Conservation (phyloP, 176 grass and related monocot genomes). For the Aegilops umbellulata region DNA sequence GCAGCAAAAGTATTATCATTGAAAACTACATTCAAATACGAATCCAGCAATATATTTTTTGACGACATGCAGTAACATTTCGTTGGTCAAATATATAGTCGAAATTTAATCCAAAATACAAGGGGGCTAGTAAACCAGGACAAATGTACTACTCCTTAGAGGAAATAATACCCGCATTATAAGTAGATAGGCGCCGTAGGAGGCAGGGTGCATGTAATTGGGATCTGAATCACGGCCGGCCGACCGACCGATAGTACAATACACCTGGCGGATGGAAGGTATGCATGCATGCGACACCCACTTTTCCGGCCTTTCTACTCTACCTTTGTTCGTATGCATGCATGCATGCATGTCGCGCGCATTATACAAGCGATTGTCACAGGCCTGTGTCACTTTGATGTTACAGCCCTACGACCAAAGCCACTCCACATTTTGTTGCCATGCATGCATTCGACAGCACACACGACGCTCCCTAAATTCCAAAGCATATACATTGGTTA, state of each 20-base stretch:
- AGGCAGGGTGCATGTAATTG: background rate
- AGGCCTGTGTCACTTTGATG: background rate
- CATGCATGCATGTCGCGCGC: background rate
- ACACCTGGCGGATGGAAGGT: constrained; percentile 7
- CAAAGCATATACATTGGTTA: background rate
- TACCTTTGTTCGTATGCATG: background rate
- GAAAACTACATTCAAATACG: too few relatives aligned
- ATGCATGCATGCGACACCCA: background rate
- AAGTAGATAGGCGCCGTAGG: background rate
- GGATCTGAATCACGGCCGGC: background rate
- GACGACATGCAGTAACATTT: too few relatives aligned
- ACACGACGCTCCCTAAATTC: background rate
- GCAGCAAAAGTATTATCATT: too few relatives aligned
- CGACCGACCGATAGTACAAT: background rate
- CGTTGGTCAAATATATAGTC: too few relatives aligned
- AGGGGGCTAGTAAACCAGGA: too few relatives aligned
- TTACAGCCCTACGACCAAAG: background rate
- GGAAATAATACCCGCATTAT: too few relatives aligned
- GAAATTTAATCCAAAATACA: too few relatives aligned
- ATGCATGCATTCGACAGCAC: background rate
- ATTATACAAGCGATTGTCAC: background rate
- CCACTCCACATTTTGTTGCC: background rate
- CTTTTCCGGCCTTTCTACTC: background rate
- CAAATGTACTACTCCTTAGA: too few relatives aligned
- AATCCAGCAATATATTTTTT: too few relatives aligned